Conservation (phyloP, 768 basidiomycete species). For the Panellus pusillus region DNA sequence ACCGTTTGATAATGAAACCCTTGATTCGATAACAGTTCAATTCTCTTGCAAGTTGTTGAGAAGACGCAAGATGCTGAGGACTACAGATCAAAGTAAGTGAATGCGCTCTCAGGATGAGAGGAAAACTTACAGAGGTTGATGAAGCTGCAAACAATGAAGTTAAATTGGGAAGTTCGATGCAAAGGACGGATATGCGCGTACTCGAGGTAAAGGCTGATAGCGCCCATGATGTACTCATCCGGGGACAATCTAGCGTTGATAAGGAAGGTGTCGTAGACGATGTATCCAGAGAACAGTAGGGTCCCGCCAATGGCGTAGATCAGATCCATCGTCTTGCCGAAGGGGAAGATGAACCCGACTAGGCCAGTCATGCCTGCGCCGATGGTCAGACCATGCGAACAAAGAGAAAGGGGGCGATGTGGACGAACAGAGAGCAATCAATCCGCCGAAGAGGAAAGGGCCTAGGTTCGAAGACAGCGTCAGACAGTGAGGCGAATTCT, state of each 20-base stretch:
- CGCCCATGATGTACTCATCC: conserved; percentile 91
- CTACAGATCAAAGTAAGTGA: conserved; percentile 33
- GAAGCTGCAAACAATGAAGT: conserved; percentile 49
- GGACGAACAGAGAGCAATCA: conserved; percentile 71
- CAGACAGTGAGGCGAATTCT: not conserved
- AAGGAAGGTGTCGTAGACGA: conserved; percentile 87
- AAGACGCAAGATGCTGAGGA: conserved; percentile 84
- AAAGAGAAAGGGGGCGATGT: not conserved
- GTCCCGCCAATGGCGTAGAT: conserved; percentile 76
- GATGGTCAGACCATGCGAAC: not conserved
- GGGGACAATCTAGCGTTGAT: conserved; percentile 89
- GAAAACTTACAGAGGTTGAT: conserved; percentile 76
- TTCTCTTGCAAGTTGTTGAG: conserved; percentile 61
- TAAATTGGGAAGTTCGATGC: conserved; percentile 18
- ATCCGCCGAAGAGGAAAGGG: conserved; percentile 84
- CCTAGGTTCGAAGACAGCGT: not conserved
- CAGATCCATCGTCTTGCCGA: conserved; percentile 77
- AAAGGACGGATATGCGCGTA: conserved; percentile 38
- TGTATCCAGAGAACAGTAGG: conserved; percentile 85
- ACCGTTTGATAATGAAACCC: too few species aligned
- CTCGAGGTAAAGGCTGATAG: conserved; percentile 95
- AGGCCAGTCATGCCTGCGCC: conserved; percentile 73
- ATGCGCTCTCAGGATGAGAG: not conserved
- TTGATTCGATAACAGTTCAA: conserved; percentile 23
- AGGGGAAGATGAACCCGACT: conserved; percentile 86